Percentiles rank a stretch among this genome's conserved stretches.
Evolutionary conservation across 306 rosid genomes (phyloP).

Genomic region (Comarum palustre): DNA sequence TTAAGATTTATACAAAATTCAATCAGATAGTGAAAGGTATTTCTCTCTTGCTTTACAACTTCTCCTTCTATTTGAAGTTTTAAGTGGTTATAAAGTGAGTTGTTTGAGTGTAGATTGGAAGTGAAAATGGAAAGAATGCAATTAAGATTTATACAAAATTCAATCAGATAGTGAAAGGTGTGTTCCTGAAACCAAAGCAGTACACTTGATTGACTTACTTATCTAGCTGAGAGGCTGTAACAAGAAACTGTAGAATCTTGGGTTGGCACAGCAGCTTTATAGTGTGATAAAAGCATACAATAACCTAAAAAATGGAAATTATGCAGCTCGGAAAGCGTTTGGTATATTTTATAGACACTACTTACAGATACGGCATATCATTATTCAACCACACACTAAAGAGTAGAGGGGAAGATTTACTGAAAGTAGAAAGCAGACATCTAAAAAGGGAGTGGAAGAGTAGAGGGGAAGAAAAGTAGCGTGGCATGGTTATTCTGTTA

Average conservation of each 20-base stretch:
- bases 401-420: background rate
- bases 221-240: background rate
- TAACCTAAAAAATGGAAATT: constrained; percentile 2
- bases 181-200: constrained; percentile 4
- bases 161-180: background rate
- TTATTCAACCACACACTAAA: background rate
- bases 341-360: background rate
- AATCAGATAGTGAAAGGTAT: background rate
- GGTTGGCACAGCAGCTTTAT: background rate
- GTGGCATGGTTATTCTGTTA: constrained; percentile 10
- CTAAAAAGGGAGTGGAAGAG: background rate
- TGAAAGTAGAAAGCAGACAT: background rate
- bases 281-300: background rate
- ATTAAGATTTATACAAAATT: background rate
- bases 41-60: background rate
- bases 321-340: background rate
- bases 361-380: background rate
- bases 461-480: background rate
- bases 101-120: background rate
- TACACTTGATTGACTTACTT: background rate
- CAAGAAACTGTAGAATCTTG: background rate
- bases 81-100: background rate
- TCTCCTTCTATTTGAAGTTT: background rate
- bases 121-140: background rate
- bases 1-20: background rate